Base-by-base conservation (phyloP, 2,329 filamentous ascomycete species). In the Fusarium virguliforme region DNA sequence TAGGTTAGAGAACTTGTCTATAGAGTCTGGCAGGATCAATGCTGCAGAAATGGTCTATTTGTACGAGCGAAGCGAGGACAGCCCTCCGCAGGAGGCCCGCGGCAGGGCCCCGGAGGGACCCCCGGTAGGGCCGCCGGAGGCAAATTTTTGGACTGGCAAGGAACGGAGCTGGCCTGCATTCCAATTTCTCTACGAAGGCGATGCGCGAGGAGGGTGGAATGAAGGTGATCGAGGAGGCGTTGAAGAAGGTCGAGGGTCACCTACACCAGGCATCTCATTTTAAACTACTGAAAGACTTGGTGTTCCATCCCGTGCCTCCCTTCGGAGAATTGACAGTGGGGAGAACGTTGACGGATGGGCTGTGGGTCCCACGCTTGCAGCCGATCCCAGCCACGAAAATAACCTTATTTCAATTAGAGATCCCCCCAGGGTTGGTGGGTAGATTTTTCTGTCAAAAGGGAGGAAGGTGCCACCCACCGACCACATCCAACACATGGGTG, bases 171-270 rank as follows among this genome's bases (percentile, higher is more conserved):
- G 94, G 94, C 83, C 91, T 97, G 55, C 94, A 97, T 6, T 6
- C 87, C 87, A 97, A 98, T 90, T 96, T 98, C 82, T 97, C 94
- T 53, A 95, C 93, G 78, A 89, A 91, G 82, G 90, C 91, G 77
- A 99, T 96, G 89, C 94, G 96, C 79, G 87, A 86, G 62, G 94
- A 97, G 74, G 95, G 95, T 78, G 96, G 96, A 81, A 96, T 98
- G 91, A 97, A 97, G 90, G 84, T 89, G 83, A 99, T 99, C 74
- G 95, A 98, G 83, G 89, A 89, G 58, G 90, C 91, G 62, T 92
- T 95, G 85, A 92, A 94, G 90, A 94, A 94, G 85, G 90, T 95
- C 24, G 92, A 92, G 83, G 18, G 18, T 18, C 18, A 18, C 18
- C 18, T 18, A 18, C 18, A 18, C 18, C 18, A 18, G 18, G 18